A percentile compares a stretch with the other conserved stretches of the same genome.
phyloP scores from a whole-genome alignment of 768 basidiomycete genomes.

The Boletellus emodensis region DNA sequence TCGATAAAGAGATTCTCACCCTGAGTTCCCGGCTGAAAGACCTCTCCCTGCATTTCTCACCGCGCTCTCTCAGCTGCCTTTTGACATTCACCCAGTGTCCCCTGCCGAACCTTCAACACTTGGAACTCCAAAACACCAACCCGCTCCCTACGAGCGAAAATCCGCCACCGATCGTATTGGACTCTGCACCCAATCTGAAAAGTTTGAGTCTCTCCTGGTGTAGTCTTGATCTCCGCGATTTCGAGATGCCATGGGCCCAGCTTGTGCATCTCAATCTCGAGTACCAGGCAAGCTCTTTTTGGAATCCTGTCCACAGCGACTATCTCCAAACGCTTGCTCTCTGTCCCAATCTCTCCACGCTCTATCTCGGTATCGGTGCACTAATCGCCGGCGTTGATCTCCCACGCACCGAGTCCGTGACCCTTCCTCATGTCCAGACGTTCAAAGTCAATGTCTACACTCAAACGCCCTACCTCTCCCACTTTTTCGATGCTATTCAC shows the following conservation, averaged over 20 bases:
- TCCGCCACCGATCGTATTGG: conserved; percentile 22
- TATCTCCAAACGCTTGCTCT: conserved; percentile 21
- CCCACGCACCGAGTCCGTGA: conserved; percentile 16
- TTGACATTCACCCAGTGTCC: conserved; percentile 26
- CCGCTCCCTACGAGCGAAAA: conserved; percentile 22
- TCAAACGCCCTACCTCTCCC: conserved; percentile 23
- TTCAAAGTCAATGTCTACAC: conserved; percentile 25
- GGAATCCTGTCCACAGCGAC: conserved; percentile 29
- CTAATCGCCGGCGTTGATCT: conserved; percentile 15
- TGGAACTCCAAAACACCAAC: conserved; percentile 27
- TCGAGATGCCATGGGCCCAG: conserved; percentile 28
- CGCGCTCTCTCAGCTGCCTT: conserved; percentile 23
- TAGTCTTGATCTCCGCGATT: conserved; percentile 23
- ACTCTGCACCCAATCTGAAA: conserved; percentile 26
- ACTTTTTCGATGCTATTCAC: conserved; percentile 26
- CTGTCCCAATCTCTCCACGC: conserved; percentile 26
- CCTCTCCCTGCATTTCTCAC: conserved; percentile 19
- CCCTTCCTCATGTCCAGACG: conserved; percentile 26
- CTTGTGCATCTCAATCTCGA: conserved; percentile 26
- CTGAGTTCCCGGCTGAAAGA: conserved; percentile 20
- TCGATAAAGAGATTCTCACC: conserved; percentile 28
- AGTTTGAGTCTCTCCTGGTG: conserved; percentile 29
- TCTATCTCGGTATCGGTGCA: conserved; percentile 26
- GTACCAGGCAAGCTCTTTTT: conserved; percentile 26
- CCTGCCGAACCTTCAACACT: conserved; percentile 21